Conservation (phyloP, 2,329 filamentous ascomycete species). For the Coniochaeta prunicola region DNA sequence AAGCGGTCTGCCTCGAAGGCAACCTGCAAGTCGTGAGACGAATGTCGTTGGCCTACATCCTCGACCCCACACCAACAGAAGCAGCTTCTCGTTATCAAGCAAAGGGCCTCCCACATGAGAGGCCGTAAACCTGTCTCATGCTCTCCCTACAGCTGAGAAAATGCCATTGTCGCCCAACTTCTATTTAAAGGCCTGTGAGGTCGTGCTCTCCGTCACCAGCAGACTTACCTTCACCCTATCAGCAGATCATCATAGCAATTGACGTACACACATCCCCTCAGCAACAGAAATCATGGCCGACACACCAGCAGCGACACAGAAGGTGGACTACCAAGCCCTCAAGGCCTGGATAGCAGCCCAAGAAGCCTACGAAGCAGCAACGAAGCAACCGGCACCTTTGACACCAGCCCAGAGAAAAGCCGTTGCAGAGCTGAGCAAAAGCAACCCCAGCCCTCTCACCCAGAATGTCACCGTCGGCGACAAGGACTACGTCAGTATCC, state of each 20-base stretch:
- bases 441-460: neutral
- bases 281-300: slow-evolving; percentile 3
- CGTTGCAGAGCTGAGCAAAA: slow-evolving; percentile 18
- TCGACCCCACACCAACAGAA: neutral
- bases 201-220: no score
- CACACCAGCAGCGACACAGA: slow-evolving; percentile 9
- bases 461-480: slow-evolving; percentile 11
- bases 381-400: slow-evolving; percentile 26
- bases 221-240: neutral
- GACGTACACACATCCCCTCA: neutral
- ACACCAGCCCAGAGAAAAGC: slow-evolving; percentile 29
- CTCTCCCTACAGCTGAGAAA: no score
- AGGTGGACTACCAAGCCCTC: slow-evolving; percentile 25
- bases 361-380: slow-evolving; percentile 23
- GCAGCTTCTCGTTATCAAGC: neutral
- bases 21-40: neutral
- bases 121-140: no score
- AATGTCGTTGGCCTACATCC: neutral
- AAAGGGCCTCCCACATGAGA: no score
- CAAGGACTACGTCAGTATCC: slow-evolving; percentile 30
- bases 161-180: neutral
- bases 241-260: neutral
- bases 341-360: slow-evolving; percentile 33
- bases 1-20: neutral
- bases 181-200: neutral